Evolutionary conservation across 2,329 filamentous ascomycete genomes (phyloP), one percentile per base, ranked within the genome.

Genomic region (Hypoxylon sp.): DNA sequence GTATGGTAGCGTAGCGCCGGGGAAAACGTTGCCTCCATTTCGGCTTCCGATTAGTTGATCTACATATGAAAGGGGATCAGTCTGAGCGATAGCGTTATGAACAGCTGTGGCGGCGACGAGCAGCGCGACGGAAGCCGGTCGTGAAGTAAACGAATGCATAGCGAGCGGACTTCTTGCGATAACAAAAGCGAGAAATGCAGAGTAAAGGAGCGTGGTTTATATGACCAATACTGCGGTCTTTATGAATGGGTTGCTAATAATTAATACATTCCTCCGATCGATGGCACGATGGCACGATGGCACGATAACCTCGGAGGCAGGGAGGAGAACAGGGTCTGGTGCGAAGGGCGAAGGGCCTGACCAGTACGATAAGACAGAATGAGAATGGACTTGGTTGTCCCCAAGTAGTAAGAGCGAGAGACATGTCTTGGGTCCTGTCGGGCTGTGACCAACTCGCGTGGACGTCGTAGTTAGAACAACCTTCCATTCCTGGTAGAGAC

Each of bases 11-110:
- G 70, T 70, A 3, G 81, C 80, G 3, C 81, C 81, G 7, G 81
- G 75, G 50, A 82, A 82, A 3, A 83, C 79, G 75, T 83, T 73
- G 3, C 74, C 74, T 28, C 83, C 84, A 73, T 82, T 81, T 17
- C 76, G 77, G 8, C 80, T 84, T 19, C 84, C 84, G 68, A 87
- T 85, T 6, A 87, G 74, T 44, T 83, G 83, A 72, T 86, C 77
- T 4, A 86, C 81, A 67, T 82, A 82, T 26, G 79, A 62, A 11
- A 80, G 73, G 51, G 77, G 74, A 65, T 80, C 72, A 59, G 73
- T 71, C 19, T 43, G 58, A 19, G 59, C 69, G 3, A 65, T 70
- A 53, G 54, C 56, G 24, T 49, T 64, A n/a, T 57, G 59, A 19
- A 69, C n/a, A 26, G 62, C 46, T 2, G 56, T 60, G 8, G 65